Conservation (phyloP, 371 early-diverging fungal genomes). For the Rhizopus stolonifer region DNA sequence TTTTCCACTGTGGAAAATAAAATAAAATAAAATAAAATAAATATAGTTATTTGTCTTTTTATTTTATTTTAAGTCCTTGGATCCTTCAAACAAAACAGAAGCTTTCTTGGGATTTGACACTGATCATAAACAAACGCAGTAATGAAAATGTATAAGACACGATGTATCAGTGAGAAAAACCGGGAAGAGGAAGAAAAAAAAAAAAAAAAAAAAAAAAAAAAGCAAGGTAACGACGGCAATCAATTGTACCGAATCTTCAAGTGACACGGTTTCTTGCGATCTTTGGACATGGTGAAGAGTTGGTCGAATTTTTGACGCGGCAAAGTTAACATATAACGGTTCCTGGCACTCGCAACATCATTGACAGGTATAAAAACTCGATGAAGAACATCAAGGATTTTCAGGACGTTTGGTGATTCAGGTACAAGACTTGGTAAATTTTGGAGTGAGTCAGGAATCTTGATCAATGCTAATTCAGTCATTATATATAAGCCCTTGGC, state of each 20-base stretch:
- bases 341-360: not conserved
- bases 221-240: not conserved
- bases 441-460: slow-evolving; percentile 15
- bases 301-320: not conserved
- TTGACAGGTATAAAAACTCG: not conserved
- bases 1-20: too few relatives aligned
- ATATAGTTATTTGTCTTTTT: too few relatives aligned
- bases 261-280: not conserved
- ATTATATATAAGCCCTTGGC: slow-evolving; percentile 13
- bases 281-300: not conserved
- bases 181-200: too few relatives aligned
- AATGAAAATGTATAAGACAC: too few relatives aligned
- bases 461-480: slow-evolving; percentile 15
- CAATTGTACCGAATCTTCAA: slow-evolving; percentile 1
- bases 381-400: slow-evolving; percentile 9
- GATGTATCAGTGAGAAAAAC: too few relatives aligned
- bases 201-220: too few relatives aligned
- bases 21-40: too few relatives aligned
- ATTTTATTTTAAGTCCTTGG: too few relatives aligned
- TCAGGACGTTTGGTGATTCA: slow-evolving; percentile 12
- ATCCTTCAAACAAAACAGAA: too few relatives aligned
- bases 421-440: slow-evolving; percentile 13
- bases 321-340: not conserved
- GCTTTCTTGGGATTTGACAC: too few relatives aligned
- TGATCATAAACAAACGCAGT: too few relatives aligned